Evolutionary conservation across 441 rosid species (phyloP).

Genomic region (Corymbia citriodora): DNA sequence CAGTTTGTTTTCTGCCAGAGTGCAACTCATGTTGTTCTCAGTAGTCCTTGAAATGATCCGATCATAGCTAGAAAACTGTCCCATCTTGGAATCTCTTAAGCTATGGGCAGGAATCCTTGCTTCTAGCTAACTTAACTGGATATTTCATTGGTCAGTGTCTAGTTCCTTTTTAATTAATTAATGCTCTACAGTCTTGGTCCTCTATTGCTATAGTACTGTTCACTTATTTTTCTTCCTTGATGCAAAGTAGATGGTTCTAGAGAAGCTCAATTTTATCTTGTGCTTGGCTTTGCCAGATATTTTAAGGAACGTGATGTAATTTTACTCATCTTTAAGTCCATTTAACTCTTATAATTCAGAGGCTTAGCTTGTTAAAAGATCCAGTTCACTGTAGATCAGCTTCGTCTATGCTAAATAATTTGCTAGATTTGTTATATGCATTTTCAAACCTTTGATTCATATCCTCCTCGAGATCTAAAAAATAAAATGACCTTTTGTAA

Average conservation of each 20-base stretch:
- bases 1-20: not conserved
- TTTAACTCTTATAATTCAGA: not conserved
- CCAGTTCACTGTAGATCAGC: not conserved
- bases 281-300: not conserved
- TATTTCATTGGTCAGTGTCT: not conserved
- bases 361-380: not conserved
- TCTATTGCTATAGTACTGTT: not conserved
- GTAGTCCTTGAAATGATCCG: not conserved
- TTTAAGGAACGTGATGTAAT: not conserved
- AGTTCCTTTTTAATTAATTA: not conserved
- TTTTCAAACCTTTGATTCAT: not conserved
- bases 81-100: not conserved
- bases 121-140: not conserved
- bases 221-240: not conserved
- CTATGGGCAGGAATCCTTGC: not conserved
- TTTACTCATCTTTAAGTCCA: not conserved
- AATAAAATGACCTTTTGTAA: not conserved
- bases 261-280: not conserved
- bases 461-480: not conserved
- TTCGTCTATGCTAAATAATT: not conserved
- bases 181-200: not conserved
- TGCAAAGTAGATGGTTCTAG: not conserved
- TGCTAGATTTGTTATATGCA: not conserved
- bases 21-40: not conserved
- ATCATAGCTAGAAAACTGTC: not conserved